Conservation (phyloP, 2,329 filamentous ascomycete genomes). For the Scolecobasidium constrictum region DNA sequence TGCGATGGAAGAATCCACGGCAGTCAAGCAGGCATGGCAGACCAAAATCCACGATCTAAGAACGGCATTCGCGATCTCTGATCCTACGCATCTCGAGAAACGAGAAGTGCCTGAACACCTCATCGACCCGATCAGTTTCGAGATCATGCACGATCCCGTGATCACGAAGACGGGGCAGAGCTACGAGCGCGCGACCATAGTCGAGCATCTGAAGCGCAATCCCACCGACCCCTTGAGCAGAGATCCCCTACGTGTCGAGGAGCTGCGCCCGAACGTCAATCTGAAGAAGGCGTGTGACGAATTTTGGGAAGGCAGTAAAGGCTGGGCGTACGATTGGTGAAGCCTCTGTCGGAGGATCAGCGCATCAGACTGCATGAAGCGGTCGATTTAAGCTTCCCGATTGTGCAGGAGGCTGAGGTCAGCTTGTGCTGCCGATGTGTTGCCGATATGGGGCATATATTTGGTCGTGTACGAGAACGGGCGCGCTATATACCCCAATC, state of each 20-base stretch:
- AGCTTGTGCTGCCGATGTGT: too few species aligned
- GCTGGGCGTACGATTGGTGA: constrained; percentile 87
- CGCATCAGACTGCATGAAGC: too few species aligned
- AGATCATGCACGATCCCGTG: constrained; percentile 61
- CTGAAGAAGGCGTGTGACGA: constrained; percentile 75
- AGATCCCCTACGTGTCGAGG: constrained; percentile 54
- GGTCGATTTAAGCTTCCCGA: too few species aligned
- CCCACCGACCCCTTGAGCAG: constrained; percentile 75
- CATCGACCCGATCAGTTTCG: constrained; percentile 66
- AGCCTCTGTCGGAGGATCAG: constrained; percentile 19
- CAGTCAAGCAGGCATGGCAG: constrained; percentile 29
- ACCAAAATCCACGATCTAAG: constrained; percentile 33
- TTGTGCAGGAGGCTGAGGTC: too few species aligned
- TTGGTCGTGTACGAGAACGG: too few species aligned
- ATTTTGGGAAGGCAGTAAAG: constrained; percentile 67
- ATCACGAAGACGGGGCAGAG: constrained; percentile 75
- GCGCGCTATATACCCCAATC: too few species aligned
- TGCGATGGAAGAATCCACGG: constrained; percentile 34
- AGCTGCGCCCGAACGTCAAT: constrained; percentile 71
- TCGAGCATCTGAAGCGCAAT: constrained; percentile 71
- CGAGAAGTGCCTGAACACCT: constrained; percentile 62
- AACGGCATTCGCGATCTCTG: constrained; percentile 35
- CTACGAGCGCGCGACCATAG: constrained; percentile 76
- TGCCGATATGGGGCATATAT: too few species aligned
- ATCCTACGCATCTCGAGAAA: constrained; percentile 31